Percentiles rank a stretch among this genome's conserved stretches.
These are phyloP conservation scores for Eruca vesicaria DNA, from an alignment of 441 rosid genomes.

Conservation along the genomic window DNA sequence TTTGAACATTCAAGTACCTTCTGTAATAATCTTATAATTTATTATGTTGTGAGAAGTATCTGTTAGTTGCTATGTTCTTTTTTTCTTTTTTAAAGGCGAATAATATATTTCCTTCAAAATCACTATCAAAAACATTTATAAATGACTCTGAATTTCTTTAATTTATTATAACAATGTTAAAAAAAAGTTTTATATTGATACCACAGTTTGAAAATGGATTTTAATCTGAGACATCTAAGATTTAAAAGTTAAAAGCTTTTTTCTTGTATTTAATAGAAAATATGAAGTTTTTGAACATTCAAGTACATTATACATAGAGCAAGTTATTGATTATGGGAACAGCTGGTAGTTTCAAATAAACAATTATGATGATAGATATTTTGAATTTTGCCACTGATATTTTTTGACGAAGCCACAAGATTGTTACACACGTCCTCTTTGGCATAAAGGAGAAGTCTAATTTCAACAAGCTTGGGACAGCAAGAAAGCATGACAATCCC, in stretches of 20 bases:
- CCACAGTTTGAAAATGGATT: not conserved
- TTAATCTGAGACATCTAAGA: not conserved
- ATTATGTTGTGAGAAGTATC: not conserved
- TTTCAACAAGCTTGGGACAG: slow-evolving; percentile 29
- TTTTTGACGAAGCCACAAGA: slow-evolving; percentile 1
- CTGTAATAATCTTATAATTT: not conserved
- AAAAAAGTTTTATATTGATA: not conserved
- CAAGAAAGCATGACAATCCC: slow-evolving; percentile 25
- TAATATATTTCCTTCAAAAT: no score
- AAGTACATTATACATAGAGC: not conserved
- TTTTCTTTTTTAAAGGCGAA: no score
- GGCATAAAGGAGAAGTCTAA: slow-evolving; percentile 19
- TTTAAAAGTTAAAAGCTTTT: not conserved
- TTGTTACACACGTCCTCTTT: slow-evolving; percentile 34
- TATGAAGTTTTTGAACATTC: not conserved
- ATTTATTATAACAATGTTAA: no score
- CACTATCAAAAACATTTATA: no score
- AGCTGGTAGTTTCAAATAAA: not conserved
- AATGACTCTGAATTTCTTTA: no score
- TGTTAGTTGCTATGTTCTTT: no score
- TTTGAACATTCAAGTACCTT: not conserved
- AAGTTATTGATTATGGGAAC: not conserved
- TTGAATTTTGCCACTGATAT: slow-evolving; percentile 3
- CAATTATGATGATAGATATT: not conserved
- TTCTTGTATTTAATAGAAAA: not conserved